phyloP scores from a whole-genome alignment of 108 stramenopile species.

The Aurantiochytrium sp. region DNA sequence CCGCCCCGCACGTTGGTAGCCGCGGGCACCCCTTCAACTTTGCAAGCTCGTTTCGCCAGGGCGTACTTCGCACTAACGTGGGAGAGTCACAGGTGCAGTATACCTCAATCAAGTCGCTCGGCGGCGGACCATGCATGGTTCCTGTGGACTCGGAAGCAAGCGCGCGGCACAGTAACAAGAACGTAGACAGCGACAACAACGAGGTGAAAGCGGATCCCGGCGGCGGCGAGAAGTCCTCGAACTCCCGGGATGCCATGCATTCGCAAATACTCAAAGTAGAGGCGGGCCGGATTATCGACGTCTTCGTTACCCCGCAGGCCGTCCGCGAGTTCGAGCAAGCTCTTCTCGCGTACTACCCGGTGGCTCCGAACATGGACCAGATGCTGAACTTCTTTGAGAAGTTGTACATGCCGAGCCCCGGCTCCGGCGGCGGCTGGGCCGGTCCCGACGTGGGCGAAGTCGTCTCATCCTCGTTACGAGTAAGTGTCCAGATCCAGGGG shows the following conservation, averaged over 20 bases:
- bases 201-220: not conserved
- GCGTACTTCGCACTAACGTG: not conserved
- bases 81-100: not conserved
- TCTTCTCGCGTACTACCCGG: not conserved
- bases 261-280: not conserved
- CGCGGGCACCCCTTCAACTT: not conserved
- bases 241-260: not conserved
- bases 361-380: conserved; percentile 18
- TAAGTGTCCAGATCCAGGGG: not conserved
- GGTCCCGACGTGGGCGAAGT: not conserved
- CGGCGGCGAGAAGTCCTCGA: too few species aligned
- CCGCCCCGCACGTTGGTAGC: not conserved
- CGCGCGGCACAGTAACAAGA: too few species aligned
- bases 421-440: not conserved
- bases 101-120: not conserved
- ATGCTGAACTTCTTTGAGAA: conserved; percentile 16
- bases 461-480: not conserved
- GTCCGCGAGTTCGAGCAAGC: not conserved
- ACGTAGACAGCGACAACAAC: not conserved
- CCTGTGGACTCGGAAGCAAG: not conserved
- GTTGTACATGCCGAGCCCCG: not conserved
- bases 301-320: conserved; percentile 14
- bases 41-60: not conserved
- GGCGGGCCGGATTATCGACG: not conserved
- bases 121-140: not conserved